Evolutionary conservation across 2,329 filamentous ascomycete genomes (phyloP).

Genomic region (Hypoxylon sp.): DNA sequence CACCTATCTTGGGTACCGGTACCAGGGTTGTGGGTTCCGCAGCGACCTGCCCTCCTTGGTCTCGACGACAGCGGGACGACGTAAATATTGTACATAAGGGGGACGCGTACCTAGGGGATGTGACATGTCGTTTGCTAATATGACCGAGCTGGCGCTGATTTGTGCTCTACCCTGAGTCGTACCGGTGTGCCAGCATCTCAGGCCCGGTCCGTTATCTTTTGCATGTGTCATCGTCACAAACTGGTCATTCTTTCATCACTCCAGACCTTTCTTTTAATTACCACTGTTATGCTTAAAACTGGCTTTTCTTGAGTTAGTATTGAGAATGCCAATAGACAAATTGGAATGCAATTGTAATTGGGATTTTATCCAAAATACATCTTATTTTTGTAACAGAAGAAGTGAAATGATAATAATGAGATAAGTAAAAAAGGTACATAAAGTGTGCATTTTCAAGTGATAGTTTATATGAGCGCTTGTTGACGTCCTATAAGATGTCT

Average conservation of each 20-base stretch:
- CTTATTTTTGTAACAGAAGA: neutral
- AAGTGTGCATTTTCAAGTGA: neutral
- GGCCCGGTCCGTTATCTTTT: conserved; percentile 5
- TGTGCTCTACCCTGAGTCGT: conserved; percentile 9
- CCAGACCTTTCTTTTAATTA: neutral
- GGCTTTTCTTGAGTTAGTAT: neutral
- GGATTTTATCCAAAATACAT: neutral
- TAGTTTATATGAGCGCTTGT: too few relatives aligned
- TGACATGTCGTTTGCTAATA: conserved; percentile 34
- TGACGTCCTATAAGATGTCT: neutral
- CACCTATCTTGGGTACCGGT: neutral
- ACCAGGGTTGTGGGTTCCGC: conserved; percentile 9
- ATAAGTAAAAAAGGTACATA: neutral
- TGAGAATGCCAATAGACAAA: neutral
- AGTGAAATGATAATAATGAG: neutral
- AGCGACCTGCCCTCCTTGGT: conserved; percentile 8
- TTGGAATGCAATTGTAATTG: neutral
- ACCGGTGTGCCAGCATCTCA: conserved; percentile 3
- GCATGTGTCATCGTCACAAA: neutral
- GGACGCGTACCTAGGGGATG: conserved; percentile 18
- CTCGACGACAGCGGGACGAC: conserved; percentile 4
- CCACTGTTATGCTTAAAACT: neutral
- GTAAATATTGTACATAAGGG: conserved; percentile 23
- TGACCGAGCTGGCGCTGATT: conserved; percentile 25
- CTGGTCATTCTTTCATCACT: neutral